phyloP scores from a whole-genome alignment of 2,329 filamentous ascomycete species.

The Fusarium sp. region DNA sequence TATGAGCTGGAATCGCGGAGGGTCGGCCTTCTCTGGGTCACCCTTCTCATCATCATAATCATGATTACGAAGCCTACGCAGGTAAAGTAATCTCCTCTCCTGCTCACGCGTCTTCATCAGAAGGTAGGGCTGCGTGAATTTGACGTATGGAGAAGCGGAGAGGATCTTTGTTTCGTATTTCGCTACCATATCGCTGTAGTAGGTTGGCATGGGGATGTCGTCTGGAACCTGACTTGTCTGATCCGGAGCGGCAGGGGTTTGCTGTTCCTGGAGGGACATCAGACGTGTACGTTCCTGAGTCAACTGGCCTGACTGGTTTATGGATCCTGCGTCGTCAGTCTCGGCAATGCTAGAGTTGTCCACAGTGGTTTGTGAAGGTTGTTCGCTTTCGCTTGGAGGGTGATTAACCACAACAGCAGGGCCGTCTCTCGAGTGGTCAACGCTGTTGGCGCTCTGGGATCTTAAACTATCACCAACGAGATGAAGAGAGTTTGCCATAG shows the following conservation, averaged over 20 bases:
- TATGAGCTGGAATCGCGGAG: conserved; percentile 87
- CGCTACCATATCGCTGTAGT: conserved; percentile 94
- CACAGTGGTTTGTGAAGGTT: conserved; percentile 51
- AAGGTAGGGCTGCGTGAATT: conserved; percentile 92
- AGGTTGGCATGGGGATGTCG: conserved; percentile 86
- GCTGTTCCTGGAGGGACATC: conserved; percentile 58
- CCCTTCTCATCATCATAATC: conserved; percentile 68
- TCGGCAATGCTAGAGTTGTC: conserved; percentile 48
- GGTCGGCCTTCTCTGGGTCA: conserved; percentile 71
- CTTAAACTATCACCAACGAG: conserved; percentile 56
- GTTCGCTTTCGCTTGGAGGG: conserved; percentile 55
- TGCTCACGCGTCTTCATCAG: conserved; percentile 93
- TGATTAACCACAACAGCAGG: conserved; percentile 53
- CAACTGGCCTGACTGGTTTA: conserved; percentile 44
- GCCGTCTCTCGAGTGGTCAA: conserved; percentile 48
- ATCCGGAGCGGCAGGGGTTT: conserved; percentile 60
- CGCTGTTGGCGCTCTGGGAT: conserved; percentile 51
- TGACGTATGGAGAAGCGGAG: conserved; percentile 95
- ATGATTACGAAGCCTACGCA: conserved; percentile 86
- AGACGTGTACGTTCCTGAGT: conserved; percentile 47
- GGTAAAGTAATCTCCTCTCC: conserved; percentile 83
- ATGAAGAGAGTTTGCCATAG: conserved; percentile 56
- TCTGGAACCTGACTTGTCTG: conserved; percentile 75
- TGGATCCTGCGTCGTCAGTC: conserved; percentile 48
- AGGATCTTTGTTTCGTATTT: conserved; percentile 94